phyloP scores from a whole-genome alignment of 2,329 filamentous ascomycete species.

The Balansia obtecta region DNA sequence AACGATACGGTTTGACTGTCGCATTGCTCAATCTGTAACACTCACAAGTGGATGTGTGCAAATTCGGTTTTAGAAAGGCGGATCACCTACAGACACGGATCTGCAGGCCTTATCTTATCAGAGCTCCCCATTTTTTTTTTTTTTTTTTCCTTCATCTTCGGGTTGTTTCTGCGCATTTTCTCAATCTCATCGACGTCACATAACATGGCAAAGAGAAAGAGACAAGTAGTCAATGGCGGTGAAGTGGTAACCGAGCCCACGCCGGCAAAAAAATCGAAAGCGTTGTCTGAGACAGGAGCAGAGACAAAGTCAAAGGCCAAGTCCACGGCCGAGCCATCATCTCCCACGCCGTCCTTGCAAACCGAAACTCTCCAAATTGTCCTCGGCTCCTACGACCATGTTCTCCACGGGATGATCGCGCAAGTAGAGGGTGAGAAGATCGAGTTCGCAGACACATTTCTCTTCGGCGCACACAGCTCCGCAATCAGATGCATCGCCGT shows the following conservation, averaged over 20 bases:
- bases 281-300: constrained; percentile 5
- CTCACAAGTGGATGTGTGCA: not conserved
- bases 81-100: not conserved
- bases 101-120: constrained; percentile 5
- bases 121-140: constrained; percentile 1
- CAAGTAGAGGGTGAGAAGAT: constrained; percentile 38
- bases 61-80: not conserved
- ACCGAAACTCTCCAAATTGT: constrained; percentile 69
- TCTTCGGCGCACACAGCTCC: constrained; percentile 88
- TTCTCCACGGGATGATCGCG: constrained; percentile 84
- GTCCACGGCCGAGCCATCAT: constrained; percentile 7
- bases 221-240: constrained; percentile 20
- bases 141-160: not conserved
- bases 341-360: not conserved
- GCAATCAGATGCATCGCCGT: constrained; percentile 82
- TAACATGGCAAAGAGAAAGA: constrained; percentile 36
- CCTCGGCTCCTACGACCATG: constrained; percentile 85
- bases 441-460: constrained; percentile 80
- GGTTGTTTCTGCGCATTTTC: not conserved
- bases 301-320: not conserved
- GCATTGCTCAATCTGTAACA: too few relatives aligned
- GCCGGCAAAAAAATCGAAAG: constrained; percentile 21
- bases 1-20: not conserved
- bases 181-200: not conserved
- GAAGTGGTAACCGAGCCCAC: constrained; percentile 13